These are phyloP conservation scores for Porcisia hertigi DNA, from an alignment of 208 protist genomes.

Conservation along the genomic window DNA sequence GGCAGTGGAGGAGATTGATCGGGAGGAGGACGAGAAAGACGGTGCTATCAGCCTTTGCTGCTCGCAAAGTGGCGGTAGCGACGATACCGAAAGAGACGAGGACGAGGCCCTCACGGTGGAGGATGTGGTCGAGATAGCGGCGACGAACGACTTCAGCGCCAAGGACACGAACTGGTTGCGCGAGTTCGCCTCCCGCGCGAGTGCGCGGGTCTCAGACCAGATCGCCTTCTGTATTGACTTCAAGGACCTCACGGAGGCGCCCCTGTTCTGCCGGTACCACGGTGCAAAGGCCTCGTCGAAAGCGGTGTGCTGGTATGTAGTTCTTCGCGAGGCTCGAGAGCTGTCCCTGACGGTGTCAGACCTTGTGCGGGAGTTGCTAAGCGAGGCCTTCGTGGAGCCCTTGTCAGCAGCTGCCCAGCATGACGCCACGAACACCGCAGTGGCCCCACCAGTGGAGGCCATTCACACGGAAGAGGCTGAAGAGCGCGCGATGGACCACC, in stretches of 20 bases:
- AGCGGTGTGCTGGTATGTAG: constrained; percentile 33
- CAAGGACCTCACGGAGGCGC: constrained; percentile 52
- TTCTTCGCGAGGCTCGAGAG: constrained; percentile 35
- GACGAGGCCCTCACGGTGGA: constrained; percentile 66
- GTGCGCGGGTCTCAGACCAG: constrained; percentile 28
- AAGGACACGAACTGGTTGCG: constrained; percentile 79
- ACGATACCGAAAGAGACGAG: constrained; percentile 23
- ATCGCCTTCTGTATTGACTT: constrained; percentile 85
- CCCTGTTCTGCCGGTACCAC: constrained; percentile 44
- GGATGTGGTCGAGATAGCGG: constrained; percentile 78
- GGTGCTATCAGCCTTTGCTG: background rate
- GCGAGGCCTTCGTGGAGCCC: constrained; percentile 10
- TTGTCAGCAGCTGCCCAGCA: background rate
- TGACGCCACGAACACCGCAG: background rate
- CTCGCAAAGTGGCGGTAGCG: background rate
- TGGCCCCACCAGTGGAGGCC: constrained; percentile 8
- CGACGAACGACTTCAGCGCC: constrained; percentile 70
- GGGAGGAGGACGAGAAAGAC: constrained; percentile 12
- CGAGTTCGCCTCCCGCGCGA: constrained; percentile 46
- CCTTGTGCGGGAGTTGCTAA: constrained; percentile 28
- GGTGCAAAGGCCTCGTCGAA: background rate
- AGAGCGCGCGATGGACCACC: constrained; percentile 30
- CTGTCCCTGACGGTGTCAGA: constrained; percentile 25
- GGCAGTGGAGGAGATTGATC: constrained; percentile 31
- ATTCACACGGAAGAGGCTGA: constrained; percentile 38